Evolutionary conservation across 148 eudicot species (phyloP), one percentile per base, ranked within the genome.

Genomic region (Chenopodium quinoa): DNA sequence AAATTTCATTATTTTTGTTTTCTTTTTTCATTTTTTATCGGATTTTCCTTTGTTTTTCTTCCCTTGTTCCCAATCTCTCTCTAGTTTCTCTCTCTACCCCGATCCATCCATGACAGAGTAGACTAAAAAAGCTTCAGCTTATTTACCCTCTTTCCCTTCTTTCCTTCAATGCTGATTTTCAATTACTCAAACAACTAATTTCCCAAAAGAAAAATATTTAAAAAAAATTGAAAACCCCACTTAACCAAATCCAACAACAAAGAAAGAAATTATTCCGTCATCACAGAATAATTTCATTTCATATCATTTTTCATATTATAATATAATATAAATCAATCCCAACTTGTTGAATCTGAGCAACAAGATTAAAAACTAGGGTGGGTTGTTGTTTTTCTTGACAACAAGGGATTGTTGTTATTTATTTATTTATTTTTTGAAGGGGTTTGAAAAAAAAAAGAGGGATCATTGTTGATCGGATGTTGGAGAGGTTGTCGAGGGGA

Each of bases 41-140:
- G 46, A 40, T 40, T 34, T 40, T 40, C 14, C 16, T 71, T 71
- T 29, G 50, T 40, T 10, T 40, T 71, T 71, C 74, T 25, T 25
- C 70, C 1, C 34, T 66, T 25, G 4, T 9, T 66, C 70, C 2
- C 9, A 25, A 2, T 34, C 74, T 71, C 75, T 46, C 75, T n/a
- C 44, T 40, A 7, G 19, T 25, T 25, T 40, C 64, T 50, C 47
- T 77, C 75, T 78, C 47, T 67, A 23, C 11, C 27, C 83, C 47
- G 75, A 81, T 75, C 79, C 34, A 80, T 13, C 83, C 79, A 81
- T 81, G 78, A 73, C 50, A 74, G 78, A 74, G 78, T 74, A 74
- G 70, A 63, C 29, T 23, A 72, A 44, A 7, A 12, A 78, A 68
- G 68, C 71, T 47, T 64, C 62, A 56, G 14, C 31, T 9, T 70